These are phyloP conservation scores for Metroxylon sagu DNA, from an alignment of 176 grass and related monocot genomes.

Conservation along the genomic window DNA sequence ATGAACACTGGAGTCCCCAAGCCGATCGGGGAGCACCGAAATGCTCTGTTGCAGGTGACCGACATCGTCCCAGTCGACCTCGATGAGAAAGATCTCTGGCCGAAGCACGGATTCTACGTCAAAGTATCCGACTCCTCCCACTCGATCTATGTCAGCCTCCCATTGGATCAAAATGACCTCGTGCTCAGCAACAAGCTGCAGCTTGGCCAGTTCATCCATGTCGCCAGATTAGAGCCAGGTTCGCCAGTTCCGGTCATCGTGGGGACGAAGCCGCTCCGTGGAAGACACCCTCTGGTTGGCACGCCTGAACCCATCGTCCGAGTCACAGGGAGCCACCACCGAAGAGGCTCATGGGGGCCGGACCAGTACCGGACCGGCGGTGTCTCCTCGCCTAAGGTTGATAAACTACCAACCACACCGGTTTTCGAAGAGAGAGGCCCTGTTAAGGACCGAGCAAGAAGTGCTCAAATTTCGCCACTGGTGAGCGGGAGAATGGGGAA, in stretches of 20 bases:
- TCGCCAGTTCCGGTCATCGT: constrained; percentile 69
- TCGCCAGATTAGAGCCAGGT: constrained; percentile 55
- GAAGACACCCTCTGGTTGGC: constrained; percentile 58
- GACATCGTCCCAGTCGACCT: constrained; percentile 90
- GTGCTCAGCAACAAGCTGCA: constrained; percentile 87
- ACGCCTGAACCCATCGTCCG: constrained; percentile 47
- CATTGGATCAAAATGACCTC: constrained; percentile 61
- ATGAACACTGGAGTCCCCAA: constrained; percentile 50
- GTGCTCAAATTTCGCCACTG: constrained; percentile 5
- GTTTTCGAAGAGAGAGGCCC: constrained; percentile 61
- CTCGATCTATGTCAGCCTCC: constrained; percentile 81
- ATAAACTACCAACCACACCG: constrained; percentile 49
- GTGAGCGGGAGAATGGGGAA: background rate
- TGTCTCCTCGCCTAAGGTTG: constrained; percentile 26
- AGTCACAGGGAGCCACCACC: background rate
- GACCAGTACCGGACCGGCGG: constrained; percentile 17
- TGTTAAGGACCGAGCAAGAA: constrained; percentile 32
- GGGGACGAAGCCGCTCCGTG: constrained; percentile 42
- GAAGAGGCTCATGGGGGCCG: constrained; percentile 51
- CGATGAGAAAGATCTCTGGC: constrained; percentile 79
- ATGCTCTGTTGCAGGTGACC: constrained; percentile 66
- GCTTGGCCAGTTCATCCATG: constrained; percentile 70
- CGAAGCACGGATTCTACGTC: constrained; percentile 80
- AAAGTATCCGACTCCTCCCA: constrained; percentile 74
- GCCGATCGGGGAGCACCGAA: constrained; percentile 57